A percentile compares a stretch with the other conserved stretches of the same genome.
Conservation (phyloP, 495 filamentous ascomycete genomes). For the Penicillium cinerascens region DNA sequence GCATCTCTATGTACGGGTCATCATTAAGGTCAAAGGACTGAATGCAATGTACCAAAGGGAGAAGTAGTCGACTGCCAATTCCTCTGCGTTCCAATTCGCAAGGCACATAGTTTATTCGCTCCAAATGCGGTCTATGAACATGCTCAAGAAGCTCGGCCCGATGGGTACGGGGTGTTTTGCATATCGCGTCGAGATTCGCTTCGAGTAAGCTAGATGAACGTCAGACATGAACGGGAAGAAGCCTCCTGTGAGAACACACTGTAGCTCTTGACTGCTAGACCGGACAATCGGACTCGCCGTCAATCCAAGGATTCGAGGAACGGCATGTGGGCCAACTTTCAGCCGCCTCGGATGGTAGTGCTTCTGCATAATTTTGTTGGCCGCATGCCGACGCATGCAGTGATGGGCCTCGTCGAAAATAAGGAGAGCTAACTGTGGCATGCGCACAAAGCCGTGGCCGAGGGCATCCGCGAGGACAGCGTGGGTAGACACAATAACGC, state of each 20-base stretch:
- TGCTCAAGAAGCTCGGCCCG: conserved; percentile 65
- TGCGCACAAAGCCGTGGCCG: conserved; percentile 71
- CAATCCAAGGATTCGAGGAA: conserved; percentile 77
- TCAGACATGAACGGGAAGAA: background rate
- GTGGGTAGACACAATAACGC: conserved; percentile 74
- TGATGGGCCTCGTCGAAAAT: conserved; percentile 75
- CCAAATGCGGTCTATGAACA: conserved; percentile 63
- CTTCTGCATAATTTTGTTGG: conserved; percentile 72
- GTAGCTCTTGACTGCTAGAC: conserved; percentile 28
- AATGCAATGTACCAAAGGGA: conserved; percentile 21
- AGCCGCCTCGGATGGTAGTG: conserved; percentile 60
- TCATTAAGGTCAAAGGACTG: conserved; percentile 45
- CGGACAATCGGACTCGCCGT: conserved; percentile 78
- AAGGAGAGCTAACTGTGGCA: conserved; percentile 64
- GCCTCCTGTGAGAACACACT: conserved; percentile 19
- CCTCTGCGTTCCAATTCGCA: background rate
- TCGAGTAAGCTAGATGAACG: conserved; percentile 56
- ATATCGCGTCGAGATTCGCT: conserved; percentile 67
- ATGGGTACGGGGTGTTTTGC: conserved; percentile 67
- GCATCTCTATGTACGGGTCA: conserved; percentile 67
- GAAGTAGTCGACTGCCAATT: conserved; percentile 15
- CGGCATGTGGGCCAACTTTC: conserved; percentile 26
- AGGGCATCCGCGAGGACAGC: conserved; percentile 77
- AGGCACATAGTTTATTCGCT: conserved; percentile 46
- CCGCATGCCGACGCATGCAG: conserved; percentile 51